Conservation (phyloP, 306 rosid species). For the Lagenaria siceraria region DNA sequence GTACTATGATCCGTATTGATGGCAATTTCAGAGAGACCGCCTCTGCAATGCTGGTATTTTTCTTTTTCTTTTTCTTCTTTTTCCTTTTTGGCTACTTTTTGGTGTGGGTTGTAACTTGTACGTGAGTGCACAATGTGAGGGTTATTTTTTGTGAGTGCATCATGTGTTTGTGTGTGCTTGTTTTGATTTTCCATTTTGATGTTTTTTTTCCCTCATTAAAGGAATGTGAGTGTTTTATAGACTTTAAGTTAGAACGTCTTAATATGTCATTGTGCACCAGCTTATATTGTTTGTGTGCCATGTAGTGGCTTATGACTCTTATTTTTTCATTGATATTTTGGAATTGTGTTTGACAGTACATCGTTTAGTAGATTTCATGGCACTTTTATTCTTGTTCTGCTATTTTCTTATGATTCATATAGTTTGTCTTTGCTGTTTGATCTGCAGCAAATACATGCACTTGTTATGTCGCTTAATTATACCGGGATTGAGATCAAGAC, state of each 20-base stretch:
- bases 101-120: background rate
- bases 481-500: slow-evolving; percentile 87
- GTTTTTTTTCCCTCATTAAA: background rate
- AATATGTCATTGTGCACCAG: background rate
- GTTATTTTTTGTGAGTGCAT: background rate
- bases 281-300: background rate
- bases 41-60: slow-evolving; percentile 66
- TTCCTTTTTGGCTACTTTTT: background rate
- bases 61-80: background rate
- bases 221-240: background rate
- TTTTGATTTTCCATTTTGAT: background rate
- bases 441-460: slow-evolving; percentile 80
- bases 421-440: slow-evolving; percentile 8
- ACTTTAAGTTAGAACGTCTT: background rate
- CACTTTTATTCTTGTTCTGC: background rate
- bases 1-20: slow-evolving; percentile 80
- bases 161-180: background rate
- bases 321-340: background rate
- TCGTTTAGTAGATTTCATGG: background rate
- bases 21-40: slow-evolving; percentile 63
- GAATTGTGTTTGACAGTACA: background rate
- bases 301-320: background rate
- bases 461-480: slow-evolving; percentile 73
- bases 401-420: background rate
- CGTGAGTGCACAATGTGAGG: background rate